A percentile compares a stretch with the other conserved stretches of the same genome.
Evolutionary conservation across 257 asterid genomes (phyloP).

Genomic region (Schizonepeta tenuifolia): DNA sequence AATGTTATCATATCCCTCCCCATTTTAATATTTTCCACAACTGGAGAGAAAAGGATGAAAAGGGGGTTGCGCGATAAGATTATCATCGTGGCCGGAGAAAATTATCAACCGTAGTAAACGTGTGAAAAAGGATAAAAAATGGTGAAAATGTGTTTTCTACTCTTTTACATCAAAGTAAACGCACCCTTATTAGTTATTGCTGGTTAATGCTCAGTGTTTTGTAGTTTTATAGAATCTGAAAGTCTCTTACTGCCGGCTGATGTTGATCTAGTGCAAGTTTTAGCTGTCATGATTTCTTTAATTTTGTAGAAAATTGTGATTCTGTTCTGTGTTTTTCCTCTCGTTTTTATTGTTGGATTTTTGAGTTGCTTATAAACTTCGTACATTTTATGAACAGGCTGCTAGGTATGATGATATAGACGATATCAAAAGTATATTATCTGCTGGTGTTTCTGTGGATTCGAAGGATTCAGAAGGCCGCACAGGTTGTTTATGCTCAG

Average conservation of each 20-base stretch:
- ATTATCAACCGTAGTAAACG: too few species aligned
- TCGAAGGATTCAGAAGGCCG: constrained; percentile 83
- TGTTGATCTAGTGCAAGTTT: constrained; percentile 8
- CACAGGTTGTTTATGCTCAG: constrained; percentile 52
- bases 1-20: too few species aligned
- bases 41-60: too few species aligned
- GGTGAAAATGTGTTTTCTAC: too few species aligned
- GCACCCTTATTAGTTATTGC: too few species aligned
- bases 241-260: neutral
- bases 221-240: neutral
- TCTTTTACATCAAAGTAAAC: too few species aligned
- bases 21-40: too few species aligned
- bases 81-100: too few species aligned
- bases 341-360: constrained; percentile 16
- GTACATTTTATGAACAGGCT: constrained; percentile 52
- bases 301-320: neutral
- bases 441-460: constrained; percentile 66
- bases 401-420: constrained; percentile 82
- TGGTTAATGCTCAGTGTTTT: neutral
- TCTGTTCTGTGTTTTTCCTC: neutral
- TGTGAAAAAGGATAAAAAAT: too few species aligned
- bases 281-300: constrained; percentile 6
- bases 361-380: neutral
- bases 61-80: too few species aligned
- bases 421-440: constrained; percentile 57